Evolutionary conservation across 192 early-diverging fungal genomes (phyloP).

Genomic region (Kappamyces sp.): DNA sequence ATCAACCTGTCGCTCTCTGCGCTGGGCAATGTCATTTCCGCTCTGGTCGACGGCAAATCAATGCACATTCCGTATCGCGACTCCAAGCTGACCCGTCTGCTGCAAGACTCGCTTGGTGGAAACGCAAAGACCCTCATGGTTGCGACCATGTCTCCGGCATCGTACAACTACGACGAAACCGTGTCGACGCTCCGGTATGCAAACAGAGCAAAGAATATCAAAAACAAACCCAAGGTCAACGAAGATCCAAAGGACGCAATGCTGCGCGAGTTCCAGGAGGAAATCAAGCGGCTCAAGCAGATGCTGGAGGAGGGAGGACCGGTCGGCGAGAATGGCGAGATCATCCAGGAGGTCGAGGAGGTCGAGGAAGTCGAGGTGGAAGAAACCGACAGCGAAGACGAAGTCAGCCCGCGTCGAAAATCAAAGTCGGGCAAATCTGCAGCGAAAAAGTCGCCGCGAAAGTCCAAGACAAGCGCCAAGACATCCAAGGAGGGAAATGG

Average conservation of each 20-base stretch:
- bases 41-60: conserved; percentile 57
- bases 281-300: conserved; percentile 52
- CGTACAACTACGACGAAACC: conserved; percentile 62
- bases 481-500: conserved; percentile 14
- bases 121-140: conserved; percentile 63
- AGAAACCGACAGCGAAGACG: conserved; percentile 17
- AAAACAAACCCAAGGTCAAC: conserved; percentile 66
- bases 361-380: conserved; percentile 35
- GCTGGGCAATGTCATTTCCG: conserved; percentile 59
- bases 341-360: conserved; percentile 52
- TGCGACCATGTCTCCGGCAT: conserved; percentile 54
- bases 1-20: conserved; percentile 60
- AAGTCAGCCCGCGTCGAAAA: conserved; percentile 1
- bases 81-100: conserved; percentile 56
- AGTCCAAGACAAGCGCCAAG: conserved; percentile 6
- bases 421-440: conserved; percentile 8
- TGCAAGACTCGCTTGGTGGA: conserved; percentile 62
- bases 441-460: conserved; percentile 1
- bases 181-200: conserved; percentile 58
- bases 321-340: conserved; percentile 36
- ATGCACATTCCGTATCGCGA: conserved; percentile 62
- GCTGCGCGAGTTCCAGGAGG: conserved; percentile 62
- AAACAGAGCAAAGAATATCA: conserved; percentile 61
- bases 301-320: conserved; percentile 44
- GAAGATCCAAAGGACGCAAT: conserved; percentile 67